Evolutionary conservation across 768 basidiomycete genomes (phyloP).

Genomic region (Infundibulicybe gibba): DNA sequence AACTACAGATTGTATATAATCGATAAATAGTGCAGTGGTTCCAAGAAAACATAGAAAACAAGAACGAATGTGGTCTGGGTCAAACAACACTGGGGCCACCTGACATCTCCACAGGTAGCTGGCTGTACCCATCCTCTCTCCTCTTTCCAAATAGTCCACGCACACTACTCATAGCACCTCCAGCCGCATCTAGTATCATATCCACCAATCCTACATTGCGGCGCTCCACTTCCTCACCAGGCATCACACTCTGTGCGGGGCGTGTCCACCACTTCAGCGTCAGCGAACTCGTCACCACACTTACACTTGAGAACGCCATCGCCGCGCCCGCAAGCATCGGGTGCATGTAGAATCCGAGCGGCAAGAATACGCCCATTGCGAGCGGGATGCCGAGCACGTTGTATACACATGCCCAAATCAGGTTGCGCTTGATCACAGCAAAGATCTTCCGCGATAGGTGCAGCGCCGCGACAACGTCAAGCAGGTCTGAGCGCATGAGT

Average conservation of each 20-base stretch:
- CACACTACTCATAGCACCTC: constrained; percentile 34
- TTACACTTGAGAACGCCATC: constrained; percentile 97
- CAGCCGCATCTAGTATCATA: constrained; percentile 46
- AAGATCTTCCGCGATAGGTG: constrained; percentile 89
- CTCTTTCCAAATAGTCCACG: constrained; percentile 38
- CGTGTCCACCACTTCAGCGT: constrained; percentile 83
- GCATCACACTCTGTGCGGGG: constrained; percentile 68
- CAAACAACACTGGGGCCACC: constrained; percentile 6
- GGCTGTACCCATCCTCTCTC: constrained; percentile 56
- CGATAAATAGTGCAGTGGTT: no score
- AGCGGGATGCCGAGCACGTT: constrained; percentile 92
- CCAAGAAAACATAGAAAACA: no score
- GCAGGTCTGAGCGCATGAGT: constrained; percentile 93
- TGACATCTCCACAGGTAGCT: constrained; percentile 68
- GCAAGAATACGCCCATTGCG: constrained; percentile 96
- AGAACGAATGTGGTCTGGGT: no score
- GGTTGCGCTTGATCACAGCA: constrained; percentile 85
- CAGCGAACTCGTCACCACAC: constrained; percentile 89
- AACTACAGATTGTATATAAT: neutral
- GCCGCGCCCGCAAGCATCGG: constrained; percentile 99
- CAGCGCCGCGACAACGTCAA: constrained; percentile 96
- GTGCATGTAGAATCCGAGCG: constrained; percentile 88
- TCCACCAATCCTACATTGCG: constrained; percentile 25
- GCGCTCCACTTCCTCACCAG: constrained; percentile 33
- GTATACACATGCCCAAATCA: constrained; percentile 95